Evolutionary conservation across 768 basidiomycete genomes (phyloP).

Genomic region (Rhizopogon vesiculosus): DNA sequence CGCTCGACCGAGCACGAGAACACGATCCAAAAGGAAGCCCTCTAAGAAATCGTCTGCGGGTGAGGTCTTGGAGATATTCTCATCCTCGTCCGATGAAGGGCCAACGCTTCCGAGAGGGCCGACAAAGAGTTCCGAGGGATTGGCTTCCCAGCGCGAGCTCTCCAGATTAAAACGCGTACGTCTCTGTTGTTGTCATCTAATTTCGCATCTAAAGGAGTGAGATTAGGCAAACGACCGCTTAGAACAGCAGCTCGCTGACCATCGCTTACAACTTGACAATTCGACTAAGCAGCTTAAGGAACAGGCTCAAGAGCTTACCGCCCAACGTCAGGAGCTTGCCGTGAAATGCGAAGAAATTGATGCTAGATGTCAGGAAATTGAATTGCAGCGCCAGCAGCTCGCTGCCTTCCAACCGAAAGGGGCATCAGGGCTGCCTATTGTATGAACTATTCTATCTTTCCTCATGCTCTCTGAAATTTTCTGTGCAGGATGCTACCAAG

Average conservation of each 20-base stretch:
- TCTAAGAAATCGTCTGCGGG: constrained; percentile 11
- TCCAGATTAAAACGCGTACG: constrained; percentile 41
- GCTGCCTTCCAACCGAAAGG: background rate
- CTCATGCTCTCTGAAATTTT: background rate
- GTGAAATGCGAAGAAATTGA: background rate
- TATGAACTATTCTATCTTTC: background rate
- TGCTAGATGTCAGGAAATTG: background rate
- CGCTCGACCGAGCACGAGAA: constrained; percentile 18
- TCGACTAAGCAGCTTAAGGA: constrained; percentile 10
- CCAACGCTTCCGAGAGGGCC: constrained; percentile 3
- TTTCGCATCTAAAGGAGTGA: background rate
- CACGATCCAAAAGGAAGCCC: constrained; percentile 5
- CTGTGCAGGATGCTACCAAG: constrained; percentile 32
- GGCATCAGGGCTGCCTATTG: background rate
- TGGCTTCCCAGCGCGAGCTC: constrained; percentile 34
- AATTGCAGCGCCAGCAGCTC: background rate
- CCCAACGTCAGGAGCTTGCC: constrained; percentile 1
- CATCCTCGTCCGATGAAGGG: constrained; percentile 53
- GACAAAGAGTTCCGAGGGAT: constrained; percentile 12
- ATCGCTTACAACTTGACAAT: constrained; percentile 14
- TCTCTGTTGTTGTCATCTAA: background rate
- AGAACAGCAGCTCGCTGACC: constrained; percentile 1
- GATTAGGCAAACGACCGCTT: background rate
- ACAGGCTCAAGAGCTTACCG: constrained; percentile 13
- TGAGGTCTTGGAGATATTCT: constrained; percentile 54